Base-by-base conservation (phyloP, 495 filamentous ascomycete species). In the Penicillium cosmopolitanum region DNA sequence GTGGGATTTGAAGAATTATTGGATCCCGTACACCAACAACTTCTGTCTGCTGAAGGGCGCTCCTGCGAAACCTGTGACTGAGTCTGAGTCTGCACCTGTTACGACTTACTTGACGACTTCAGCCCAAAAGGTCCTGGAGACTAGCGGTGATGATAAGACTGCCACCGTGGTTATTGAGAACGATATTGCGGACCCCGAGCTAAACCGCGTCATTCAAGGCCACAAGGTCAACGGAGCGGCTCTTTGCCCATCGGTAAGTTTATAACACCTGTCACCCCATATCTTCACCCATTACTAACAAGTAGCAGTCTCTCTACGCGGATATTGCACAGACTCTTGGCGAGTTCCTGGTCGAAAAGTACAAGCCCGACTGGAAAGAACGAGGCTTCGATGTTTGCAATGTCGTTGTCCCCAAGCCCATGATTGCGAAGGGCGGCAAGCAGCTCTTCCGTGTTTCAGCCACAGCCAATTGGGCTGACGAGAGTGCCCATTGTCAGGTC, bases 1-100 rank as follows among this genome's bases (percentile, higher is more conserved):
- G 10, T 96, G 87, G 76, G 89, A 95, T 57, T 73, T 86, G 34
- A 93, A 92, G 79, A 87, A 89, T 63, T 92, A 92, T 72, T 95
- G 92, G 92, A 83, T 93, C 19, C 80, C 87, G 12, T 93, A 93
- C 70, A 80, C 78, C 13, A 86, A 89, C 57, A 76, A 84, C 61
- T 85, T 80, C 71, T 80, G 68, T 33, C 65, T 85, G 21, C 62
- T 64, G 10, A 83, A 82, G 61, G 78, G 79, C 42, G 72, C 78
- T 40, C 68, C 73, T 34, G 61, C 66, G 1, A 61, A 59, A 7
- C 57, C 66, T 23, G 63, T 61, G 0, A 55, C 56, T 43, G 67
- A 71, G 57, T 57, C 56, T 43, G 67, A 71, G 57, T 57, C 73
- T 3, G 63, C 68, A 3, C 62, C 77, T n/a, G 68, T 68, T n/a